Evolutionary conservation across 768 basidiomycete species (phyloP).

Genomic region (Leccinum fibrillosum): DNA sequence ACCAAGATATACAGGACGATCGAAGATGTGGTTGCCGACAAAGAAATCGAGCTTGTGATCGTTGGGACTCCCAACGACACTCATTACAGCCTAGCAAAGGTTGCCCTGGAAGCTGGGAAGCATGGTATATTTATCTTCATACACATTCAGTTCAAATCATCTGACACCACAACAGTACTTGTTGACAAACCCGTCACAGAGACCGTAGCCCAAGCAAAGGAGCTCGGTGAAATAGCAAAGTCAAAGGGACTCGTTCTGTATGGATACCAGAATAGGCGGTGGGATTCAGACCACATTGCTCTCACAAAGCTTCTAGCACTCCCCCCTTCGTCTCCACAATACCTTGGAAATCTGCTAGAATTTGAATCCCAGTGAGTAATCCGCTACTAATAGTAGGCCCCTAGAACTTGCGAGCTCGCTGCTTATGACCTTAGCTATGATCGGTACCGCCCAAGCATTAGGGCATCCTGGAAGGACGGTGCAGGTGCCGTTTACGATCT

Average conservation of each 20-base stretch:
- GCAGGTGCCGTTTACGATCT: slow-evolving; percentile 74
- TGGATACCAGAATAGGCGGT: slow-evolving; percentile 72
- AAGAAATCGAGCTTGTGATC: slow-evolving; percentile 64
- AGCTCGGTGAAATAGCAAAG: slow-evolving; percentile 58
- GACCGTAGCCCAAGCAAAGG: slow-evolving; percentile 52
- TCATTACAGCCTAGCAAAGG: slow-evolving; percentile 66
- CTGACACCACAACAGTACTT: slow-evolving; percentile 45
- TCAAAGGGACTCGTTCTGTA: slow-evolving; percentile 62
- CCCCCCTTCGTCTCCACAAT: slow-evolving; percentile 47
- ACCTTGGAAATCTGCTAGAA: slow-evolving; percentile 61
- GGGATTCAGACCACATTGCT: slow-evolving; percentile 76
- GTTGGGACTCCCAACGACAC: slow-evolving; percentile 73
- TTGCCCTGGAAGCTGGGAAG: slow-evolving; percentile 64
- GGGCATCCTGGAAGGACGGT: slow-evolving; percentile 79
- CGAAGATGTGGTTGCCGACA: slow-evolving; percentile 58
- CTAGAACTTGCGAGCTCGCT: neutral
- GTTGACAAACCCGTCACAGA: slow-evolving; percentile 80
- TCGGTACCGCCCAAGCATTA: slow-evolving; percentile 62
- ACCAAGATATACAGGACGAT: slow-evolving; percentile 57
- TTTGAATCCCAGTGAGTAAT: slow-evolving; percentile 69
- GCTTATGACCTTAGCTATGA: slow-evolving; percentile 51
- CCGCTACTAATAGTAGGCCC: neutral
- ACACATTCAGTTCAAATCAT: neutral
- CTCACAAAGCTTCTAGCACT: slow-evolving; percentile 56
- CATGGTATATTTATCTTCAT: slow-evolving; percentile 47